A percentile compares a stretch with the other conserved stretches of the same genome.
phyloP scores from a whole-genome alignment of 2,329 filamentous ascomycete species.

The Stemphylium lycopersici region DNA sequence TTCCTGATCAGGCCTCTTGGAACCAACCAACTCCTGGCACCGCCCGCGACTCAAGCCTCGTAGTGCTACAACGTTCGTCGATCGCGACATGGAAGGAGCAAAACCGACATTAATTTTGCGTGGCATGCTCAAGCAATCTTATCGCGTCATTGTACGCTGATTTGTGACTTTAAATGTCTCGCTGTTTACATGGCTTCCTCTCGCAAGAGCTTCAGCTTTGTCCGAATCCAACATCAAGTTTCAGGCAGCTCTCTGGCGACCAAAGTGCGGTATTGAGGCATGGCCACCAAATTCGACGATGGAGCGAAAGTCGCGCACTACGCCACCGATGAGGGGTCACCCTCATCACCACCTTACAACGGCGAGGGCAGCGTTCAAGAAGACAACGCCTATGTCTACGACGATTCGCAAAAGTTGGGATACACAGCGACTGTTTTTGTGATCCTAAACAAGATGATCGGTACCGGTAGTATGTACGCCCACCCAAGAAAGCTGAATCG shows the following conservation, averaged over 20 bases:
- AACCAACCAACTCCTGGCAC: constrained; percentile 19
- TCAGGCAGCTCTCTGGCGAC: neutral
- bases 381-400: constrained; percentile 42
- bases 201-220: neutral
- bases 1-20: constrained; percentile 30
- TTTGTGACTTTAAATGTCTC: constrained; percentile 25
- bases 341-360: constrained; percentile 24
- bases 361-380: constrained; percentile 34
- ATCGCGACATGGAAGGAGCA: constrained; percentile 33
- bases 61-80: constrained; percentile 29
- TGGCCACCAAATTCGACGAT: constrained; percentile 32
- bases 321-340: constrained; percentile 17
- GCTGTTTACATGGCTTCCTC: neutral
- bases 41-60: constrained; percentile 35
- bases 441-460: constrained; percentile 44
- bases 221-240: neutral
- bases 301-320: constrained; percentile 26
- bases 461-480: constrained; percentile 32
- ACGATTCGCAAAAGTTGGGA: constrained; percentile 42
- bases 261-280: constrained; percentile 5
- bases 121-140: constrained; percentile 6
- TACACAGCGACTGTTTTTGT: constrained; percentile 44
- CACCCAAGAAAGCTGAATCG: constrained; percentile 1
- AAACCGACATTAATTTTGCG: constrained; percentile 10
- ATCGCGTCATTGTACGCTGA: constrained; percentile 20